Evolutionary conservation across 2,329 filamentous ascomycete species (phyloP), one percentile per base, ranked within the genome.

Genomic region (Amphichorda felina): DNA sequence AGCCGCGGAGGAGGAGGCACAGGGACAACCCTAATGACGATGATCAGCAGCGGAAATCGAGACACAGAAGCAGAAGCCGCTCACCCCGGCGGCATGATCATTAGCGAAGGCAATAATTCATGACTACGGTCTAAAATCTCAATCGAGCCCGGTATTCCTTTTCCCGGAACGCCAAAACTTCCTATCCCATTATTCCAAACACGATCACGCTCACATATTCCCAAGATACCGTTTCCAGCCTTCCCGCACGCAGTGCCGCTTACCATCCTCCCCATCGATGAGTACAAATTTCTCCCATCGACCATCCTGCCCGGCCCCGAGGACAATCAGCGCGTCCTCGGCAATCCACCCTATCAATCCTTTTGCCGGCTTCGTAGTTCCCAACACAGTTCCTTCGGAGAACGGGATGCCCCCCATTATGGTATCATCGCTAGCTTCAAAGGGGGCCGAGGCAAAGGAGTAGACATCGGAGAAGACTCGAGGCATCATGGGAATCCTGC

Each of bases 391-490:
- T 22, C 53, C 56, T 21, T 64, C 64, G 3, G 59, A 58, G 38
- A 61, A 56, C 1, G 57, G 57, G 15, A 66, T 56, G 3, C 58
- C 61, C 10, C 60, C 64, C 27, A 61, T 58, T 30, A 64, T 51
- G 19, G 68, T 63, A 48, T 94, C 86, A 22, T 91, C 81, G 3
- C 84, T 85, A 26, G 86, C 79, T 47, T 91, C 81, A 47, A 96
- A 96, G 24, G 79, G 77, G 3, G 75, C 72, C 28, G 79, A 85
- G 4, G 84, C 72, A 48, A 89, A 88, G 1, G 85, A 93, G 54
- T 95, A 94, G 8, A 81, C 72, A 45, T 96, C 91, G 2, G 84
- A 89, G 53, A 96, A 93, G 21, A 91, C 70, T 29, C 83, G 75
- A 2, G 91, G 91, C 45, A 95, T 75, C 37, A 93, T 64, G 1